These are phyloP conservation scores for Xylariomycetidae sp. DNA, from an alignment of 2,329 filamentous ascomycete genomes.

Conservation along the genomic window DNA sequence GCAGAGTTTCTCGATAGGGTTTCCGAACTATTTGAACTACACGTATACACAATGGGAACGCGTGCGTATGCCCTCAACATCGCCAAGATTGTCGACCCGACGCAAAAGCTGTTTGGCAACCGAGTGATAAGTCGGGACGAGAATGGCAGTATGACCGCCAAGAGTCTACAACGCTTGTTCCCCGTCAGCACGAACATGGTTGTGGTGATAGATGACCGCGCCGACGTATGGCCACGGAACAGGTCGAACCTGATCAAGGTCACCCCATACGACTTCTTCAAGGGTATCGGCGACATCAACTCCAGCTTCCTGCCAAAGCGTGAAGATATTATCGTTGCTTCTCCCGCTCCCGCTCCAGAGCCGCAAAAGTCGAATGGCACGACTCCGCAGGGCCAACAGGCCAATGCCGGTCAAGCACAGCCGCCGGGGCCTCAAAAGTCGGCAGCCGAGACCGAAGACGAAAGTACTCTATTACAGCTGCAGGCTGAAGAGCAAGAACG, in stretches of 20 bases:
- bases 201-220: conserved; percentile 95
- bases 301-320: conserved; percentile 90
- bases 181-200: conserved; percentile 99
- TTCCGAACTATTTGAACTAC: conserved; percentile 71
- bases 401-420: neutral
- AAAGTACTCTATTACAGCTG: conserved; percentile 53
- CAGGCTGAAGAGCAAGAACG: conserved; percentile 86
- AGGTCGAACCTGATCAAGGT: conserved; percentile 92
- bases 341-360: conserved; percentile 16
- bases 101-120: conserved; percentile 85
- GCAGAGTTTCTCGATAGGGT: conserved; percentile 65
- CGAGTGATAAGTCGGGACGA: conserved; percentile 95
- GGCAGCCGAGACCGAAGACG: conserved; percentile 19
- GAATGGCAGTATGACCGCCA: conserved; percentile 87
- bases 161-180: conserved; percentile 86
- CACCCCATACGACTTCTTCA: conserved; percentile 93
- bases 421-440: conserved; percentile 15
- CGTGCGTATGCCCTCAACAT: conserved; percentile 92
- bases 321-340: conserved; percentile 42
- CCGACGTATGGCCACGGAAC: conserved; percentile 92
- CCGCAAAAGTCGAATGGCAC: conserved; percentile 13
- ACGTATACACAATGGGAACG: conserved; percentile 99
- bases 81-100: conserved; percentile 86
- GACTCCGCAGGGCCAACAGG: neutral
- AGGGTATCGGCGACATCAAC: conserved; percentile 97